Evolutionary conservation across 2,329 filamentous ascomycete species (phyloP).

Genomic region (Alternaria triticina): DNA sequence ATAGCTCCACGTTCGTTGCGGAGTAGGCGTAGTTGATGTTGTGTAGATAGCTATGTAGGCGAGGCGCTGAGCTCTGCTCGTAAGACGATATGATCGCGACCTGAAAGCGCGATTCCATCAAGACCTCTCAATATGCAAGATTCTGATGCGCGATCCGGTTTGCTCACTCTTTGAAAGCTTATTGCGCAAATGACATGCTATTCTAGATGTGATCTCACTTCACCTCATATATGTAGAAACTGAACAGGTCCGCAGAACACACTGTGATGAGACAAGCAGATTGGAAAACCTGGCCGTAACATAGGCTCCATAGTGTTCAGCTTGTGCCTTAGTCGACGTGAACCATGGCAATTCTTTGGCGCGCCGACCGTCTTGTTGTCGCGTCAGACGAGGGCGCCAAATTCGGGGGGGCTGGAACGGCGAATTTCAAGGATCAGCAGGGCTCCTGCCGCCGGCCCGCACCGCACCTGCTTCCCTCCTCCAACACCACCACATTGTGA

Average conservation of each 20-base stretch:
- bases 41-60: background rate
- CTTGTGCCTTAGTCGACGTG: background rate
- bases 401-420: background rate
- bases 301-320: background rate
- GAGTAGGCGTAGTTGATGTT: background rate
- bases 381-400: background rate
- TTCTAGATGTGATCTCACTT: background rate
- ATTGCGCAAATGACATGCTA: background rate
- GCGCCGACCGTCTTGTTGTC: background rate
- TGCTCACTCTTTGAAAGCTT: background rate
- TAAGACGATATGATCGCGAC: background rate
- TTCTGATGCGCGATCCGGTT: background rate
- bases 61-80: background rate
- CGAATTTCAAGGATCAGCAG: background rate
- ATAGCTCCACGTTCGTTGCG: constrained; percentile 13
- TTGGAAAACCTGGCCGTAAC: background rate
- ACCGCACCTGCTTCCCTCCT: background rate
- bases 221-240: no score
- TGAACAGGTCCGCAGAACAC: no score
- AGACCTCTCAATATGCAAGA: background rate
- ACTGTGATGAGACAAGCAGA: no score
- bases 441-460: background rate
- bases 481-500: background rate
- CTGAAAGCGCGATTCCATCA: no score
- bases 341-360: background rate